Evolutionary conservation across 352 stramenopile genomes (phyloP).

Genomic region (Aphanomyces euteiches): DNA sequence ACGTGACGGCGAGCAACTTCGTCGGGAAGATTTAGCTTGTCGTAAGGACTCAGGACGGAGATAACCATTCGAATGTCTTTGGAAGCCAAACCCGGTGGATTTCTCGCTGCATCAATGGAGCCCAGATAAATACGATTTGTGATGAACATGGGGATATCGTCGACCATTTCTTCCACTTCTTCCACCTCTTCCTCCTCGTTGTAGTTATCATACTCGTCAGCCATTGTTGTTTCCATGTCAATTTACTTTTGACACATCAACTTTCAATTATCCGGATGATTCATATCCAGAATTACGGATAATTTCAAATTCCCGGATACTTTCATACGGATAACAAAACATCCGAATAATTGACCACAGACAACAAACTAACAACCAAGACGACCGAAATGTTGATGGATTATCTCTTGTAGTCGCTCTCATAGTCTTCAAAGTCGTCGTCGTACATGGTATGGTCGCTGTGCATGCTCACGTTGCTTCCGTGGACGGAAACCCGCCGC

Average conservation of each 20-base stretch:
- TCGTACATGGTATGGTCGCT: constrained; percentile 65
- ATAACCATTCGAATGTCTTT: constrained; percentile 44
- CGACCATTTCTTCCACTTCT: constrained; percentile 53
- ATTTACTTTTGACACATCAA: no score
- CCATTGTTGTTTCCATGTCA: no score
- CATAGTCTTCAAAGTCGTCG: constrained; percentile 77
- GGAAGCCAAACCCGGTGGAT: constrained; percentile 37
- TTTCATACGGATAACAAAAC: no score
- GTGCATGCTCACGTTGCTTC: constrained; percentile 30
- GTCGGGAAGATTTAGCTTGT: constrained; percentile 13
- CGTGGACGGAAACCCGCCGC: constrained; percentile 25
- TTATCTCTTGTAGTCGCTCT: constrained; percentile 30
- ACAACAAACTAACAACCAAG: no score
- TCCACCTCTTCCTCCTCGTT: constrained; percentile 43
- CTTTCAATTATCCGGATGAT: no score
- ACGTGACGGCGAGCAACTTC: constrained; percentile 31
- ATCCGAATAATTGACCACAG: no score
- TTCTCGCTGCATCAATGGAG: constrained; percentile 64
- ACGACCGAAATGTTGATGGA: no score
- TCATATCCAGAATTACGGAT: no score
- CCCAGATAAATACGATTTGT: constrained; percentile 47
- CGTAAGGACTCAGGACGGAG: constrained; percentile 39
- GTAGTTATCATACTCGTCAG: constrained; percentile 20
- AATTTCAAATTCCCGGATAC: no score
- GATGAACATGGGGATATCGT: constrained; percentile 61